Percentiles rank a stretch among this genome's conserved stretches.
Evolutionary conservation across 768 basidiomycete species (phyloP).

Genomic region (Chalciporus chontae): DNA sequence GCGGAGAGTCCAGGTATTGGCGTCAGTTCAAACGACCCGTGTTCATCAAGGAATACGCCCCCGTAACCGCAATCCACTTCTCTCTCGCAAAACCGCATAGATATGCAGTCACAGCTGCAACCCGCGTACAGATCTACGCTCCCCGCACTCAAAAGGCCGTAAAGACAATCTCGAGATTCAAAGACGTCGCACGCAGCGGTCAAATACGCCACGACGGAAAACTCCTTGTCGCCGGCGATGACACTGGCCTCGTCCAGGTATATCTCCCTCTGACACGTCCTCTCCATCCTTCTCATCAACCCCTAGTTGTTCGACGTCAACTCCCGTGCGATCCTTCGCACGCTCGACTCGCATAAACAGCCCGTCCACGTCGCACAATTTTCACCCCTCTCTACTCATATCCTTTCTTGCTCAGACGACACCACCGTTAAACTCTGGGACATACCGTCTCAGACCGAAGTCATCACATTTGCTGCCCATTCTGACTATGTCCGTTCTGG

Average conservation of each 20-base stretch:
- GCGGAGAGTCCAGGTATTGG: slow-evolving; percentile 80
- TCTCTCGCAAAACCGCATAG: slow-evolving; percentile 82
- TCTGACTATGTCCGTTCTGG: slow-evolving; percentile 96
- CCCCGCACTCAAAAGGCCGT: slow-evolving; percentile 94
- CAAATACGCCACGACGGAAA: slow-evolving; percentile 91
- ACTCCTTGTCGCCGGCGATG: slow-evolving; percentile 91
- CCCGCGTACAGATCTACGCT: slow-evolving; percentile 92
- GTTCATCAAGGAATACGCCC: slow-evolving; percentile 96
- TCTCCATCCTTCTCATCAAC: slow-evolving; percentile 3
- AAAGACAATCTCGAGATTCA: slow-evolving; percentile 96
- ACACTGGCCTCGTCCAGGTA: slow-evolving; percentile 83
- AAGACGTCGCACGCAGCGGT: slow-evolving; percentile 90
- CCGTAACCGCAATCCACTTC: slow-evolving; percentile 93
- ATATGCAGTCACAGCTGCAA: slow-evolving; percentile 94
- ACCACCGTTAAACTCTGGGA: slow-evolving; percentile 94
- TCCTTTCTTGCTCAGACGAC: slow-evolving; percentile 95
- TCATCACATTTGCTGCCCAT: slow-evolving; percentile 80
- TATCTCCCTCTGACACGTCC: not conserved
- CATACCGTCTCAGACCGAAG: slow-evolving; percentile 79
- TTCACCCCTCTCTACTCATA: slow-evolving; percentile 75
- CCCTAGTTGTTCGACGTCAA: slow-evolving; percentile 86
- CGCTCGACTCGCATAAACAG: slow-evolving; percentile 91
- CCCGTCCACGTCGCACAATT: slow-evolving; percentile 95
- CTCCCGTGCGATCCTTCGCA: slow-evolving; percentile 89
- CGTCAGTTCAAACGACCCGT: slow-evolving; percentile 85